These are phyloP conservation scores for Galerina sulciceps DNA, from an alignment of 768 basidiomycete species.

Conservation along the genomic window DNA sequence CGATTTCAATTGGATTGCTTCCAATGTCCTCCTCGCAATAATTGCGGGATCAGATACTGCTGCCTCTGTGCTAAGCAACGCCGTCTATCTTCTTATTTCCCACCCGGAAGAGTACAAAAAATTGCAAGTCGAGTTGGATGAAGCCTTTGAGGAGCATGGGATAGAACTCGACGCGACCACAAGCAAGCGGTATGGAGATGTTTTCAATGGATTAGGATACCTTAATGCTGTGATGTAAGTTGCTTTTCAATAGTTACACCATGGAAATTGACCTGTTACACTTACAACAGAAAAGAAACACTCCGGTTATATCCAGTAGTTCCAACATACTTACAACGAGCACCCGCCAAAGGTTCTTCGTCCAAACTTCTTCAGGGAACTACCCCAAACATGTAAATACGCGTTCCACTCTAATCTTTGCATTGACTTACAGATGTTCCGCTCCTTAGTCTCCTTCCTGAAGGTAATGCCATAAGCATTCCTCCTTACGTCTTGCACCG, in stretches of 20 bases:
- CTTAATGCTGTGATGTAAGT: slow-evolving; percentile 40
- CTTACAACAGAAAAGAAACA: slow-evolving; percentile 34
- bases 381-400: slow-evolving; percentile 25
- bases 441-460: slow-evolving; percentile 35
- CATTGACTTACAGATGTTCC: background rate
- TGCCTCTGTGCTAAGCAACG: slow-evolving; percentile 22
- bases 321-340: slow-evolving; percentile 33
- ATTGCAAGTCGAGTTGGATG: slow-evolving; percentile 32
- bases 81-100: slow-evolving; percentile 28
- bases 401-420: slow-evolving; percentile 5
- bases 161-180: slow-evolving; percentile 4
- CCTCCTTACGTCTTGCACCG: slow-evolving; percentile 38
- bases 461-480: slow-evolving; percentile 40
- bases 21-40: slow-evolving; percentile 27
- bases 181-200: slow-evolving; percentile 7
- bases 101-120: slow-evolving; percentile 24
- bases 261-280: background rate
- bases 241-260: slow-evolving; percentile 27
- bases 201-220: slow-evolving; percentile 27
- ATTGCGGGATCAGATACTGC: slow-evolving; percentile 36
- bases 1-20: slow-evolving; percentile 17
- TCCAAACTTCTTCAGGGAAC: slow-evolving; percentile 22
- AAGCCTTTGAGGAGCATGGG: slow-evolving; percentile 12
- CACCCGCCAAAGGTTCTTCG: slow-evolving; percentile 31
- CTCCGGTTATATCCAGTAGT: slow-evolving; percentile 41